Percentiles rank a stretch among this genome's conserved stretches.
Evolutionary conservation across 2,329 filamentous ascomycete genomes (phyloP).

Genomic region (Verticillium tricorpus): DNA sequence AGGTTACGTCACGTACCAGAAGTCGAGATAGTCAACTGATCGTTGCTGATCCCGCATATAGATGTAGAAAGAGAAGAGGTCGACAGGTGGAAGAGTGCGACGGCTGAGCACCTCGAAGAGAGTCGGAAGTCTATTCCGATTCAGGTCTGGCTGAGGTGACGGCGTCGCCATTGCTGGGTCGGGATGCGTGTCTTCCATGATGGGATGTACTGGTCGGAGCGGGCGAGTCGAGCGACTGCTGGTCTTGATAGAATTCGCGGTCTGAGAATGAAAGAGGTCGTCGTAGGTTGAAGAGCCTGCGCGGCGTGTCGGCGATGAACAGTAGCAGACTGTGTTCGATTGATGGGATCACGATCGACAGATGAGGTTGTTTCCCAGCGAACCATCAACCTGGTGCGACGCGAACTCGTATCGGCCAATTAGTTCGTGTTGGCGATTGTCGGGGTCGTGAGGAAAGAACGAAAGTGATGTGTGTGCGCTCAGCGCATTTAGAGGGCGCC

Average conservation of each 20-base stretch:
- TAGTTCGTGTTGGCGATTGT: not conserved
- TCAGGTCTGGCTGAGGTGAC: constrained; percentile 54
- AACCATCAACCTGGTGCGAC: not conserved
- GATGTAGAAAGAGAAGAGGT: constrained; percentile 98
- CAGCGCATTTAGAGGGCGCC: not conserved
- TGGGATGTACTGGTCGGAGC: not conserved
- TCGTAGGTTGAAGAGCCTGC: not conserved
- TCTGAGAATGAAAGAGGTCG: not conserved
- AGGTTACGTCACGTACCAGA: constrained; percentile 64
- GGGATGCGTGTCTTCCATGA: not conserved
- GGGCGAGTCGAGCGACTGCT: not conserved
- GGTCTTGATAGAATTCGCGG: not conserved
- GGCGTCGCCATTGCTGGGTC: constrained; percentile 28
- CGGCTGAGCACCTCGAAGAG: constrained; percentile 94
- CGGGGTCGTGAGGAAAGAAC: not conserved
- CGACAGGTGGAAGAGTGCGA: constrained; percentile 89
- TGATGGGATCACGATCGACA: not conserved
- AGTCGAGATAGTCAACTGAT: constrained; percentile 96
- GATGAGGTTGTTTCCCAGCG: not conserved
- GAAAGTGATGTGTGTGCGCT: not conserved
- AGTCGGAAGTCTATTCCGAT: constrained; percentile 83
- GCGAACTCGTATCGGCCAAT: not conserved
- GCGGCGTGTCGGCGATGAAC: not conserved
- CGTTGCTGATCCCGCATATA: constrained; percentile 99
- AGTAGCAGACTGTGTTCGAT: not conserved